phyloP scores from a whole-genome alignment of 495 filamentous ascomycete species.

The Penicillium egyptiacum region DNA sequence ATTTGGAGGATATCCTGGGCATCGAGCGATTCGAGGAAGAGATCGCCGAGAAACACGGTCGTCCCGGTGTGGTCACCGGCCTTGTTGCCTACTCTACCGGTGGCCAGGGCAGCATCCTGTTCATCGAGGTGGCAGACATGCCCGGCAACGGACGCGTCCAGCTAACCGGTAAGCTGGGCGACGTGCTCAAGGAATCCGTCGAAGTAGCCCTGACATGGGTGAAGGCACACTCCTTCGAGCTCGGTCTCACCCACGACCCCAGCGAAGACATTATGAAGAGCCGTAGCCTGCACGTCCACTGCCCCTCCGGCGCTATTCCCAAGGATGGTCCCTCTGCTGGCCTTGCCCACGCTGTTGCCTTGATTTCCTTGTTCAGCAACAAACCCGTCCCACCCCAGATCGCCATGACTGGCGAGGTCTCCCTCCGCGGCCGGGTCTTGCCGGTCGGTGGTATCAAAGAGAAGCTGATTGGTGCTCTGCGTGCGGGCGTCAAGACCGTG shows the following conservation, averaged over 20 bases:
- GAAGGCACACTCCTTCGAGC: constrained; percentile 89
- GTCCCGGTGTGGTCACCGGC: constrained; percentile 93
- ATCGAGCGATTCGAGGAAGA: constrained; percentile 95
- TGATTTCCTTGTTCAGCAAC: constrained; percentile 88
- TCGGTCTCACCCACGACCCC: constrained; percentile 77
- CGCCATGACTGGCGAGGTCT: constrained; percentile 97
- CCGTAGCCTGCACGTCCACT: constrained; percentile 93
- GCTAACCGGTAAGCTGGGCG: constrained; percentile 97
- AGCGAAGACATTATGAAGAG: constrained; percentile 95
- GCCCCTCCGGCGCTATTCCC: constrained; percentile 89
- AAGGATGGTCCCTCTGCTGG: constrained; percentile 91
- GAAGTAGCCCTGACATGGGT: constrained; percentile 97
- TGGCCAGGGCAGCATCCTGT: constrained; percentile 92
- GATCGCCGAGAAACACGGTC: constrained; percentile 82
- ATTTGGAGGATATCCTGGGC: constrained; percentile 87
- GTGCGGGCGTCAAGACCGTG: constrained; percentile 93
- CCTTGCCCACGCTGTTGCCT: constrained; percentile 87
- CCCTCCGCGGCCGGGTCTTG: constrained; percentile 81
- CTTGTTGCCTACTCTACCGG: constrained; percentile 95
- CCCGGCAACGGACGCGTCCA: constrained; percentile 89
- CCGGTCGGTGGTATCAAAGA: constrained; percentile 97
- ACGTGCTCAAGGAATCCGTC: constrained; percentile 95
- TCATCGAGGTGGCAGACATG: constrained; percentile 98
- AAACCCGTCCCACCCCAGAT: constrained; percentile 87
- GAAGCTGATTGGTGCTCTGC: constrained; percentile 92